Evolutionary conservation across 2,329 filamentous ascomycete genomes (phyloP).

Genomic region (Cucurbitaria berberidis): DNA sequence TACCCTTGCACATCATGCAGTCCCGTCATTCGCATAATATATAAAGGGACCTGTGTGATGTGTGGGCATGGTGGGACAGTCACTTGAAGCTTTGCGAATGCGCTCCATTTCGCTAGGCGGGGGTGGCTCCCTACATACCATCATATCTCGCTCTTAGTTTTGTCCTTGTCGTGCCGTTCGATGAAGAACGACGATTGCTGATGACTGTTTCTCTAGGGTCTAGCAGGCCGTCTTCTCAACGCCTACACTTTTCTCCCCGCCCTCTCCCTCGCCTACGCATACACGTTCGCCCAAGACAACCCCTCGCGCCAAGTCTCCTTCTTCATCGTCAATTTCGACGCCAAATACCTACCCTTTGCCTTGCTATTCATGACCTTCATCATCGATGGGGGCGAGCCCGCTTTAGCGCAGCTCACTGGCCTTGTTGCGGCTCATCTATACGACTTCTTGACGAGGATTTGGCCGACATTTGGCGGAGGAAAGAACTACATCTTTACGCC

Average conservation of each 20-base stretch:
- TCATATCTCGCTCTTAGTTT: slow-evolving; percentile 13
- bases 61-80: slow-evolving; percentile 60
- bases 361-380: slow-evolving; percentile 79
- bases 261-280: slow-evolving; percentile 79
- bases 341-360: slow-evolving; percentile 79
- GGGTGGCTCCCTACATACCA: slow-evolving; percentile 70
- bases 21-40: slow-evolving; percentile 60
- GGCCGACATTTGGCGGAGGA: slow-evolving; percentile 87
- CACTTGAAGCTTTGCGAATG: slow-evolving; percentile 61
- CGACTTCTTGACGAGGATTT: slow-evolving; percentile 87
- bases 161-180: slow-evolving; percentile 8
- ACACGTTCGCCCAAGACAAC: slow-evolving; percentile 87
- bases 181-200: slow-evolving; percentile 29
- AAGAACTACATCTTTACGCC: slow-evolving; percentile 78
- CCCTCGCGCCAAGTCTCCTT: slow-evolving; percentile 77
- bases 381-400: slow-evolving; percentile 62
- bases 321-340: slow-evolving; percentile 82
- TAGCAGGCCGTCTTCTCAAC: slow-evolving; percentile 61
- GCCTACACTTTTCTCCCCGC: slow-evolving; percentile 60
- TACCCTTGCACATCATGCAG: slow-evolving; percentile 57
- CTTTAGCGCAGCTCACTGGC: slow-evolving; percentile 74
- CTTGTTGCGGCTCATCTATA: slow-evolving; percentile 86
- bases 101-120: slow-evolving; percentile 61
- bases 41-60: slow-evolving; percentile 53
- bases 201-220: slow-evolving; percentile 51